phyloP scores from a whole-genome alignment of 495 filamentous ascomycete genomes.

The Apiosordaria backusii region DNA sequence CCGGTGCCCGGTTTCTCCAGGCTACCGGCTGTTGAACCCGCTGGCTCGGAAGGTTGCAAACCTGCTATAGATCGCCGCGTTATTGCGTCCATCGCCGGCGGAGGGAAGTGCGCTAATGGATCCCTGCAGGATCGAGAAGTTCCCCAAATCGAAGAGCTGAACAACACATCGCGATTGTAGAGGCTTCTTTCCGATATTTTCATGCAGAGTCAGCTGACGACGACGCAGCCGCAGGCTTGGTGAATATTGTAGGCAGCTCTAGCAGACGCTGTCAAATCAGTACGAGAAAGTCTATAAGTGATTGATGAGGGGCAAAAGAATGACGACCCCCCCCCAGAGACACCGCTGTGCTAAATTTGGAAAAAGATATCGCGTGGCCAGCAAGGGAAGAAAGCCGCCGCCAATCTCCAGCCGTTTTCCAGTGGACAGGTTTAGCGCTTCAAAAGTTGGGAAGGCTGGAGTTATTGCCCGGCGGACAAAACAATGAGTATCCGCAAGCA shows the following conservation, averaged over 20 bases:
- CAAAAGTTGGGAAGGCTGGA: background rate
- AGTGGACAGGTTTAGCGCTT: background rate
- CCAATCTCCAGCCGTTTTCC: background rate
- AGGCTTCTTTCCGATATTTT: background rate
- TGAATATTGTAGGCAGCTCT: background rate
- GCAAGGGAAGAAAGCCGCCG: slow-evolving; percentile 1
- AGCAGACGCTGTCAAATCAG: background rate
- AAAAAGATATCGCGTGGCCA: slow-evolving; percentile 4
- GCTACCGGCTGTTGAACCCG: background rate
- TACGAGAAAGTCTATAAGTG: background rate
- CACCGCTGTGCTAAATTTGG: slow-evolving; percentile 7
- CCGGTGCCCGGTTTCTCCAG: background rate
- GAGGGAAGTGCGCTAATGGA: slow-evolving; percentile 1
- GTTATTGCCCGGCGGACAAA: background rate
- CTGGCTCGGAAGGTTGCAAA: background rate
- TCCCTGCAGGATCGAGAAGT: slow-evolving; percentile 3
- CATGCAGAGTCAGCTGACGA: background rate
- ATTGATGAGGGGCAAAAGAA: slow-evolving; percentile 7
- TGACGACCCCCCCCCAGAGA: background rate
- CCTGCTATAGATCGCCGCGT: slow-evolving; percentile 1
- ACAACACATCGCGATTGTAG: background rate
- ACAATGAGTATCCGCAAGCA: background rate
- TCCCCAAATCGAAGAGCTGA: slow-evolving; percentile 1
- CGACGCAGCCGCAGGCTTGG: background rate
- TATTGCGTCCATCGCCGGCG: background rate